Percentiles rank a stretch among this genome's conserved stretches.
phyloP scores from a whole-genome alignment of 345 rosid species.

The Iberis pinnata region DNA sequence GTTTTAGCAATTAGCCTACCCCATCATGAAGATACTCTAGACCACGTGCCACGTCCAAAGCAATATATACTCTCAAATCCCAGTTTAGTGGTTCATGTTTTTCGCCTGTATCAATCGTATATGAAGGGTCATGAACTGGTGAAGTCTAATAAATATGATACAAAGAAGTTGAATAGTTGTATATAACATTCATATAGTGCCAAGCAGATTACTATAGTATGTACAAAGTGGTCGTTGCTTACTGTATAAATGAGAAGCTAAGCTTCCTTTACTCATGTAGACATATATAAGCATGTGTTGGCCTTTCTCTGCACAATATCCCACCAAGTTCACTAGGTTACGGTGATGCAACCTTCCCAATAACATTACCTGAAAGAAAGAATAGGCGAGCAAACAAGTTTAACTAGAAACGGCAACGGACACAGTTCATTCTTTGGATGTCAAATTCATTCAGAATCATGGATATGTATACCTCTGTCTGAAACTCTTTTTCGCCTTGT shows the following conservation, averaged over 20 bases:
- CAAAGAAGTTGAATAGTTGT: neutral
- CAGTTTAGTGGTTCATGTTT: conserved; percentile 54
- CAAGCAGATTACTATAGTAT: no score
- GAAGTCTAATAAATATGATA: neutral
- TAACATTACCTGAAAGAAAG: conserved; percentile 56
- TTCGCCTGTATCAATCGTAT: conserved; percentile 81
- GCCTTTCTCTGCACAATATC: conserved; percentile 84
- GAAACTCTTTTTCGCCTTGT: conserved; percentile 92
- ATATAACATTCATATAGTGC: neutral
- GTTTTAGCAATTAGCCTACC: conserved; percentile 36
- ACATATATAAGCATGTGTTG: conserved; percentile 72
- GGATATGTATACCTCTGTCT: conserved; percentile 61
- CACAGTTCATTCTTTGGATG: neutral
- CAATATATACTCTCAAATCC: conserved; percentile 81
- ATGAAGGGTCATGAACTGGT: conserved; percentile 81
- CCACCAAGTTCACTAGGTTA: conserved; percentile 87
- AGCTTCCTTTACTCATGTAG: conserved; percentile 96
- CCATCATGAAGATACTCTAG: conserved; percentile 99
- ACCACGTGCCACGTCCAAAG: conserved; percentile 89
- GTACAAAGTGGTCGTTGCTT: no score
- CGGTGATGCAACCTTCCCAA: conserved; percentile 94
- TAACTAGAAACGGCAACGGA: no score
- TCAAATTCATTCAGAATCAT: no score
- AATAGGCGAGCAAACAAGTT: neutral
- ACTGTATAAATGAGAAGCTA: conserved; percentile 76